A percentile compares a stretch with the other conserved stretches of the same genome.
phyloP scores from a whole-genome alignment of 768 basidiomycete genomes.

The Ephemerocybe angulata region DNA sequence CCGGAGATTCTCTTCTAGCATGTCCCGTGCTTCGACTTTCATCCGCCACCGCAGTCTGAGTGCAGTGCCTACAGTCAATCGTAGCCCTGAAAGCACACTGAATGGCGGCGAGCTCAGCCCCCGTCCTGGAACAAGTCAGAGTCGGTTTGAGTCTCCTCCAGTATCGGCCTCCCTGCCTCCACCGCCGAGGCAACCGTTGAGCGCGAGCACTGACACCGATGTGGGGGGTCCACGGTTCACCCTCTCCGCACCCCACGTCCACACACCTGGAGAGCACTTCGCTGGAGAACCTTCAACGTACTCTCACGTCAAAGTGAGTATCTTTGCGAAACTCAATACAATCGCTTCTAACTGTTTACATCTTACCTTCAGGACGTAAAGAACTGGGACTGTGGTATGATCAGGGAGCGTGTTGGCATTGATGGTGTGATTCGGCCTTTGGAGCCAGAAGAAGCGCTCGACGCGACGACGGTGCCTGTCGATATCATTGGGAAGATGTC shows the following conservation, averaged over 20 bases:
- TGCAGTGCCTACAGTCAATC: not conserved
- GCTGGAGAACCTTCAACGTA: slow-evolving; percentile 70
- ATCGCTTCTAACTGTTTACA: not conserved
- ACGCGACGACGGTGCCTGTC: slow-evolving; percentile 59
- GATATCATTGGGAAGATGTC: slow-evolving; percentile 72
- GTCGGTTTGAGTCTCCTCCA: not conserved
- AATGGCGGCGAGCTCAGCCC: not conserved
- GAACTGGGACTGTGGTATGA: slow-evolving; percentile 60
- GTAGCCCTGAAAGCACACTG: not conserved
- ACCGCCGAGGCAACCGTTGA: not conserved
- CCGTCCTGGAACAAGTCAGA: not conserved
- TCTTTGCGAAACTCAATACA: too few relatives aligned
- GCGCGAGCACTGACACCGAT: slow-evolving; percentile 23
- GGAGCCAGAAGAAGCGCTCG: slow-evolving; percentile 65
- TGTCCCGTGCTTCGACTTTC: slow-evolving; percentile 15
- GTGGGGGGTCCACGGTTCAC: slow-evolving; percentile 35
- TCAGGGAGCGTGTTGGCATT: slow-evolving; percentile 86
- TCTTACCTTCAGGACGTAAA: slow-evolving; percentile 27
- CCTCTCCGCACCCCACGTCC: slow-evolving; percentile 11
- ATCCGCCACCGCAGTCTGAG: slow-evolving; percentile 11
- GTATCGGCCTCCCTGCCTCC: not conserved
- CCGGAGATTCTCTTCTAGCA: slow-evolving; percentile 19
- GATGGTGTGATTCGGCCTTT: slow-evolving; percentile 79
- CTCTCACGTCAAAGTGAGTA: slow-evolving; percentile 40
- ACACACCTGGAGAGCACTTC: slow-evolving; percentile 22